phyloP scores from a whole-genome alignment of 192 early-diverging fungal genomes.

The Geranomyces variabilis region DNA sequence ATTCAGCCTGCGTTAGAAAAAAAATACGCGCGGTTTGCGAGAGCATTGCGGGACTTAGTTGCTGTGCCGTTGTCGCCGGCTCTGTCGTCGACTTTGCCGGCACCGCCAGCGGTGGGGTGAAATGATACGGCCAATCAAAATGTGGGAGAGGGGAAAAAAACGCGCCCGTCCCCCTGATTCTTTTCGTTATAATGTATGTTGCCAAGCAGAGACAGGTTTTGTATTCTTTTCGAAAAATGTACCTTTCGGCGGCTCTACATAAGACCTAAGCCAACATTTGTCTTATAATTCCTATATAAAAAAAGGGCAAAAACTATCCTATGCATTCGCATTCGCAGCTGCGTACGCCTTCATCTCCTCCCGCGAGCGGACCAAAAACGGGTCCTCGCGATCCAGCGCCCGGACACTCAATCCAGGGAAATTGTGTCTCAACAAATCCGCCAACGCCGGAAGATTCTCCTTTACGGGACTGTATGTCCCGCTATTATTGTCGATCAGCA shows the following conservation, averaged over 20 bases:
- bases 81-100: too few species aligned
- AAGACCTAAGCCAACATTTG: too few species aligned
- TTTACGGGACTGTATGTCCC: constrained; percentile 22
- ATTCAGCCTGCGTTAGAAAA: background rate
- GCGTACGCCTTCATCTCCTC: constrained; percentile 21
- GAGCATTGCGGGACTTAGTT: constrained; percentile 12
- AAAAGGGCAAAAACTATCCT: too few species aligned
- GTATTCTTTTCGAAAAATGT: too few species aligned
- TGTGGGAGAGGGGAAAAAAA: too few species aligned
- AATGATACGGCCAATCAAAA: too few species aligned
- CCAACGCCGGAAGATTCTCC: background rate
- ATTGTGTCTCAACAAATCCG: background rate
- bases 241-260: too few species aligned
- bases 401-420: constrained; percentile 12
- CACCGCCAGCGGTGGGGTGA: too few species aligned
- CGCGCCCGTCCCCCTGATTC: too few species aligned
- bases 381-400: constrained; percentile 11
- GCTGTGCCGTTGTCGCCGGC: background rate
- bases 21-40: constrained; percentile 11
- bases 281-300: too few species aligned
- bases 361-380: background rate
- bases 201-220: too few species aligned
- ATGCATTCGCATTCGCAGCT: background rate
- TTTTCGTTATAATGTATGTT: too few species aligned
- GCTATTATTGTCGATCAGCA: constrained; percentile 24